Evolutionary conservation across 2,329 filamentous ascomycete species (phyloP), one percentile per base, ranked within the genome.

Genomic region (Escovopsis weberi): DNA sequence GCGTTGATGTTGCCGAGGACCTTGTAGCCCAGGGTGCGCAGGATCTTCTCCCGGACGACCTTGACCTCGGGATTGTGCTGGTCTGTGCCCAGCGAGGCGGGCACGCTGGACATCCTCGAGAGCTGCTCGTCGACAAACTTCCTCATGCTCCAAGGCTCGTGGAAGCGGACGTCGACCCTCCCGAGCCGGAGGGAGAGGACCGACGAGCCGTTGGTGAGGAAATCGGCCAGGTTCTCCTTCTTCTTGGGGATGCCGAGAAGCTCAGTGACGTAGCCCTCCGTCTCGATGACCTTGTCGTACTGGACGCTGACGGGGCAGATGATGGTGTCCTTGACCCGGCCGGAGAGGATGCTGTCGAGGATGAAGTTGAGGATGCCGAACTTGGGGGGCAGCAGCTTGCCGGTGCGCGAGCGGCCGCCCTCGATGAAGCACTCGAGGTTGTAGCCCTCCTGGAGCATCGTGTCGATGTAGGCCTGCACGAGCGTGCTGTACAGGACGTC

Each of bases 351-450:
- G 51, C 86, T 93, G 52, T 98, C 91, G 15, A 98, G 66, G 34
- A 96, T 75, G 53, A 95, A 98, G 54, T 78, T 85, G 26, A 98
- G 66, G 45, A 98, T 95, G 9, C 91, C 91, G 50, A 96, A 96
- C 56, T 96, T 96, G 1, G 91, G 91, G 2, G 87, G 82, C 11
- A 98, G 63, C 3, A 98, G 73, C 63, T 98, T 98, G 26, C 91
- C 91, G 0, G 89, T 98, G 41, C 91, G 72, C 30, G 88, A 95
- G 15, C 91, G 75, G 1, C 89, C 88, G 12, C 91, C 91, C 64
- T 98, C 91, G 45, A 98, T 93, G 54, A 98, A 98, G 60, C 91
- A 98, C 60, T 95, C 89, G 39, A 98, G 77, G 58, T 98, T 96
- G 62, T 82, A 94, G 1, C 91, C 91, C 49, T 85, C 80, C 55